A percentile compares a stretch with the other conserved stretches of the same genome.
These are phyloP conservation scores for Phytophthora palmivora DNA, from an alignment of 352 stramenopile genomes.

Conservation along the genomic window DNA sequence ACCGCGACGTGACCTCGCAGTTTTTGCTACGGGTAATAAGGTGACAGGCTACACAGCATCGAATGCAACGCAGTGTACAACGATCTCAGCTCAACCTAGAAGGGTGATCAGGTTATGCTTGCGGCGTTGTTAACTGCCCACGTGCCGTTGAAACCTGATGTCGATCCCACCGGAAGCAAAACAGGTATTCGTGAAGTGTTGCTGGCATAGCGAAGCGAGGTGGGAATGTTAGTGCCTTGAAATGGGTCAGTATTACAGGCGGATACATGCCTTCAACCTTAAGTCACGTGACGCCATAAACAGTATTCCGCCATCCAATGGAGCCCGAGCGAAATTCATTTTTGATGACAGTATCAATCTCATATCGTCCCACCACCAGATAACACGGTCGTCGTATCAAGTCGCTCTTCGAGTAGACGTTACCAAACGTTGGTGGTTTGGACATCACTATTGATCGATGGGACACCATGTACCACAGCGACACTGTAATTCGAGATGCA, in stretches of 20 bases:
- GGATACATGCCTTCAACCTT: constrained; percentile 21
- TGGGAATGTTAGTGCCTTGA: constrained; percentile 47
- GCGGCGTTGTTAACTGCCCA: constrained; percentile 10
- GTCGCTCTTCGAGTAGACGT: constrained; percentile 1
- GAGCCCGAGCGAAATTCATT: constrained; percentile 26
- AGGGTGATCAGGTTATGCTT: constrained; percentile 39
- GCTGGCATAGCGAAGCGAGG: constrained; percentile 26
- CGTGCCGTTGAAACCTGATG: too few relatives aligned
- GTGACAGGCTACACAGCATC: constrained; percentile 49
- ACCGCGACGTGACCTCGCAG: constrained; percentile 37
- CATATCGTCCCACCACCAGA: constrained; percentile 50
- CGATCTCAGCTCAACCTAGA: not conserved
- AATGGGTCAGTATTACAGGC: constrained; percentile 55
- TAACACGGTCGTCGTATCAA: constrained; percentile 34
- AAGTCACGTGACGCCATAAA: not conserved
- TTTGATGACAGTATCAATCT: constrained; percentile 57
- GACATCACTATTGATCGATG: constrained; percentile 59
- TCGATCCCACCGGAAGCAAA: too few relatives aligned
- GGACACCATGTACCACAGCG: constrained; percentile 54
- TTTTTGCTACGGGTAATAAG: constrained; percentile 44
- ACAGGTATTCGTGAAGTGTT: constrained; percentile 7
- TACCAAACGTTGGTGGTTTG: constrained; percentile 53
- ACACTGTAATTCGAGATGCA: constrained; percentile 32
- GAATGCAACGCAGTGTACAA: too few relatives aligned
- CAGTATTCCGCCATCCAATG: not conserved